A percentile compares a stretch with the other conserved stretches of the same genome.
These are phyloP conservation scores for Chloropicon primus DNA, from an alignment of 139 green algal species.

Conservation along the genomic window DNA sequence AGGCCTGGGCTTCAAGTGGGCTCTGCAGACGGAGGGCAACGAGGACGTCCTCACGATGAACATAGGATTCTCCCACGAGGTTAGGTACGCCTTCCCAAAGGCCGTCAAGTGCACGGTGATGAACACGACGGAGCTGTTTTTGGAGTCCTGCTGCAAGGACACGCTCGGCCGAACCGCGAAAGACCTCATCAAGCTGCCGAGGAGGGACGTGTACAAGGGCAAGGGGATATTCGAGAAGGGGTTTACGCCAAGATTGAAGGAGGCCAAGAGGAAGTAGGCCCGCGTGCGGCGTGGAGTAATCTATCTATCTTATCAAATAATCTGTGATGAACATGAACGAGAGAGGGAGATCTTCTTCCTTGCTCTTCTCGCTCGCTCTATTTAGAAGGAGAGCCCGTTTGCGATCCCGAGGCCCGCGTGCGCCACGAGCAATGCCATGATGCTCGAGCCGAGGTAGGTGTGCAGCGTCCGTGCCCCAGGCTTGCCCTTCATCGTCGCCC, in stretches of 20 bases:
- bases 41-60: neutral
- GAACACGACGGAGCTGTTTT: neutral
- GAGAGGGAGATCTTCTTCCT: too few species aligned
- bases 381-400: slow-evolving; percentile 55
- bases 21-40: neutral
- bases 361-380: neutral
- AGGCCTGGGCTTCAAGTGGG: neutral
- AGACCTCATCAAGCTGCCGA: neutral
- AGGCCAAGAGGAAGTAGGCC: neutral
- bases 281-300: neutral
- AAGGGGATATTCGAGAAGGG: neutral
- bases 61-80: neutral
- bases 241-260: neutral
- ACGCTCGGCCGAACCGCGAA: neutral
- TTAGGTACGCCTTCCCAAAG: neutral
- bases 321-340: too few species aligned
- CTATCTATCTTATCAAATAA: too few species aligned
- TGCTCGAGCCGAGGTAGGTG: slow-evolving; percentile 54
- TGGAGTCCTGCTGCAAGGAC: neutral
- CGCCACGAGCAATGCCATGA: slow-evolving; percentile 60
- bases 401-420: slow-evolving; percentile 56
- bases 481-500: slow-evolving; percentile 9
- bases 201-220: neutral
- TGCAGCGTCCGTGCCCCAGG: slow-evolving; percentile 22
- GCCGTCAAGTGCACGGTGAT: neutral